phyloP scores from a whole-genome alignment of 2,329 filamentous ascomycete genomes.

The Camillea tinctor region DNA sequence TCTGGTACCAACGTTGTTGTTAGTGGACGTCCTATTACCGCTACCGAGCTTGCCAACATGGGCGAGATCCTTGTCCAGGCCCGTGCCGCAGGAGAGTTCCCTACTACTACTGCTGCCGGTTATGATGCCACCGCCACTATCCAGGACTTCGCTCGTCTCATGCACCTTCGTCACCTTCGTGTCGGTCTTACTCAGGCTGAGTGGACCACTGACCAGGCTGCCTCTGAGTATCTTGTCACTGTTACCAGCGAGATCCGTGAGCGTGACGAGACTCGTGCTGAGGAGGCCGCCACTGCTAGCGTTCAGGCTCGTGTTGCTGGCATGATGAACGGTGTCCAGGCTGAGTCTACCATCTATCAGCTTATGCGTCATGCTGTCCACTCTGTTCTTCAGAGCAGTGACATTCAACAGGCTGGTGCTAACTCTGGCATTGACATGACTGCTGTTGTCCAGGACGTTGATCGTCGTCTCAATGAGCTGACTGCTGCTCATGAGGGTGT shows the following conservation, averaged over 20 bases:
- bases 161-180: constrained; percentile 29
- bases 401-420: constrained; percentile 42
- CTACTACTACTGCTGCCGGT: constrained; percentile 27
- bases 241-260: constrained; percentile 36
- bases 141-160: constrained; percentile 34
- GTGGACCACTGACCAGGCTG: constrained; percentile 12
- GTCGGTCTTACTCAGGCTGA: constrained; percentile 16
- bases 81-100: constrained; percentile 34
- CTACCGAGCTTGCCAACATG: constrained; percentile 31
- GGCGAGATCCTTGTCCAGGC: constrained; percentile 29
- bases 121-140: constrained; percentile 27
- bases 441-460: constrained; percentile 16
- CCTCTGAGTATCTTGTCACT: constrained; percentile 20
- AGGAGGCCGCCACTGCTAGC: constrained; percentile 21
- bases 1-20: background rate
- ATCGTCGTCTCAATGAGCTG: constrained; percentile 10
- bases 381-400: constrained; percentile 38
- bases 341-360: constrained; percentile 25
- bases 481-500: background rate
- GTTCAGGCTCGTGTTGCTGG: constrained; percentile 22
- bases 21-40: constrained; percentile 4
- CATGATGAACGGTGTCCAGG: constrained; percentile 25
- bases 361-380: constrained; percentile 29
- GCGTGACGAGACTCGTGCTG: constrained; percentile 32
- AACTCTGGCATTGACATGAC: constrained; percentile 13